A percentile compares a stretch with the other conserved stretches of the same genome.
Conservation (phyloP, 306 rosid genomes). For the Pueraria montana region DNA sequence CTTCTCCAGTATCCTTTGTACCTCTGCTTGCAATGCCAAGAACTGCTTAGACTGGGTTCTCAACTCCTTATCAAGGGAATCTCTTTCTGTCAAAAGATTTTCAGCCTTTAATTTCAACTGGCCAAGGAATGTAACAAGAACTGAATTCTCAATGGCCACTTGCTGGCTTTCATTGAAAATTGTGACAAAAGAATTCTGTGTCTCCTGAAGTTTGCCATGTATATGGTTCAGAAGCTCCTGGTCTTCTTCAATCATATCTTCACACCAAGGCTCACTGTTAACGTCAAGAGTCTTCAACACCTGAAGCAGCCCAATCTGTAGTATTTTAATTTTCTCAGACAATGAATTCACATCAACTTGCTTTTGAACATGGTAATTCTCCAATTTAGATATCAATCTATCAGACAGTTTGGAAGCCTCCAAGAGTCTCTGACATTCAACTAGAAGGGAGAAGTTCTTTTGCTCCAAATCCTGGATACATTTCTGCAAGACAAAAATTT, state of each 20-base stretch:
- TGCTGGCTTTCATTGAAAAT: slow-evolving; percentile 65
- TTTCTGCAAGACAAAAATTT: slow-evolving; percentile 75
- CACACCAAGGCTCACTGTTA: slow-evolving; percentile 44
- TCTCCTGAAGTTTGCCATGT: slow-evolving; percentile 65
- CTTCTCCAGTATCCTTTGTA: slow-evolving; percentile 54
- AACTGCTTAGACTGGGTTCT: slow-evolving; percentile 61
- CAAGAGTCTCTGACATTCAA: slow-evolving; percentile 70
- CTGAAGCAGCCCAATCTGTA: slow-evolving; percentile 73
- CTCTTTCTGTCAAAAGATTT: slow-evolving; percentile 62
- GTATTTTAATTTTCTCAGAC: slow-evolving; percentile 58
- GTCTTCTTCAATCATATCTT: slow-evolving; percentile 54
- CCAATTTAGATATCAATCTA: slow-evolving; percentile 68
- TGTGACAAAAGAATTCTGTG: slow-evolving; percentile 46
- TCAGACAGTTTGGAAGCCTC: slow-evolving; percentile 68
- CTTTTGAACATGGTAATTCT: slow-evolving; percentile 61
- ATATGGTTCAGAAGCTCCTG: slow-evolving; percentile 60
- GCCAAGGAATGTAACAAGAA: slow-evolving; percentile 68
- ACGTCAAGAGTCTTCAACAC: slow-evolving; percentile 61
- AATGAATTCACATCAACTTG: slow-evolving; percentile 59
- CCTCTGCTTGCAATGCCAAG: slow-evolving; percentile 56
- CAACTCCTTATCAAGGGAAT: slow-evolving; percentile 60
- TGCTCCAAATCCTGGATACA: slow-evolving; percentile 71
- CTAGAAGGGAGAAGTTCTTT: slow-evolving; percentile 57
- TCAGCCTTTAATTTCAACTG: slow-evolving; percentile 66
- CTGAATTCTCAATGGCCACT: slow-evolving; percentile 70